Evolutionary conservation across 2,329 filamentous ascomycete genomes (phyloP).

Genomic region (Neofusicoccum cordaticola): DNA sequence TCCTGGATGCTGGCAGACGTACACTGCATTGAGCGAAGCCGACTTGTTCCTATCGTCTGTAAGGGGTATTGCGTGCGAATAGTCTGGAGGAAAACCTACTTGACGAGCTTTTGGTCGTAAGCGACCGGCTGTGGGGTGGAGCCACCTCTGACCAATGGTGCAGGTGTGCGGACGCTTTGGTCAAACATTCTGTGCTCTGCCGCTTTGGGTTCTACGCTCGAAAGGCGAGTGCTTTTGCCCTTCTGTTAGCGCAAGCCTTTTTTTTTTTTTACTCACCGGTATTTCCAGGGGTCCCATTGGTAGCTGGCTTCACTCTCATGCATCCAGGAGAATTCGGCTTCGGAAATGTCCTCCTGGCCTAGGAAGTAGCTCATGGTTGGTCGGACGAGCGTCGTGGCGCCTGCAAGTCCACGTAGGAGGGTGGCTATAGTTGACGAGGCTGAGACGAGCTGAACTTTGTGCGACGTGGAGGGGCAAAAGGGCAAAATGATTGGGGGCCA

Average conservation of each 20-base stretch:
- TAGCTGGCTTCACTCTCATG: not conserved
- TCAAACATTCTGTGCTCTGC: no score
- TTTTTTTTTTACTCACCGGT: slow-evolving; percentile 20
- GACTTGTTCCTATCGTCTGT: slow-evolving; percentile 1
- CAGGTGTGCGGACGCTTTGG: no score
- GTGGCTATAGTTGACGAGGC: no score
- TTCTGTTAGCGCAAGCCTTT: slow-evolving; percentile 23
- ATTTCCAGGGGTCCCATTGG: not conserved
- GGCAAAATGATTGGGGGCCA: not conserved
- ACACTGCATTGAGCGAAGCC: slow-evolving; percentile 6
- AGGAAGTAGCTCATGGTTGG: not conserved
- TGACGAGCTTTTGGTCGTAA: no score
- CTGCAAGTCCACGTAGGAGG: no score
- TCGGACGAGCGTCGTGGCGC: not conserved
- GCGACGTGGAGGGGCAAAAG: not conserved
- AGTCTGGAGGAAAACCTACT: no score
- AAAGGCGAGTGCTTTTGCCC: slow-evolving; percentile 15
- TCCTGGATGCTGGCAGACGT: slow-evolving; percentile 20
- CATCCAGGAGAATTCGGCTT: not conserved
- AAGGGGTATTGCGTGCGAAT: not conserved
- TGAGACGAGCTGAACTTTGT: not conserved
- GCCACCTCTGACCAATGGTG: no score
- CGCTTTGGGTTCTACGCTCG: no score
- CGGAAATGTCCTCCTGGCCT: not conserved
- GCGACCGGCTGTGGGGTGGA: no score